phyloP scores from a whole-genome alignment of 2,329 filamentous ascomycete species.

The Aspergillus sp. region DNA sequence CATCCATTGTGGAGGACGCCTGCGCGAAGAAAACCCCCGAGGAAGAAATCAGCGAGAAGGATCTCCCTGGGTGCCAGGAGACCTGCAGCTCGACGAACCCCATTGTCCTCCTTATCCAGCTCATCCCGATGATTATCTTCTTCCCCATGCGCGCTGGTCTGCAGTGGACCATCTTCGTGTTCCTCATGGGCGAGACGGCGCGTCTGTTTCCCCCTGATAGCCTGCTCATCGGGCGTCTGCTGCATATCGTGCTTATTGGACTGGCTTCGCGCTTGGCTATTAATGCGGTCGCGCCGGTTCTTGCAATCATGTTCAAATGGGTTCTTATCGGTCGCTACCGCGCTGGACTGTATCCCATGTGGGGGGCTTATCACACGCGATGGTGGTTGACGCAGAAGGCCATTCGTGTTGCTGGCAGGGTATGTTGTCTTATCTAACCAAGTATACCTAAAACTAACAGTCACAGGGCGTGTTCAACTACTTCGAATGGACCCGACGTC shows the following conservation, averaged over 20 bases:
- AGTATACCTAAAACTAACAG: not conserved
- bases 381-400: conserved; percentile 62
- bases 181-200: conserved; percentile 37
- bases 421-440: conserved; percentile 11
- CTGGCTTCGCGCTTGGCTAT: conserved; percentile 43
- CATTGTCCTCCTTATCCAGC: conserved; percentile 51
- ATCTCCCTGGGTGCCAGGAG: conserved; percentile 29
- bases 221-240: conserved; percentile 46
- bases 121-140: conserved; percentile 51
- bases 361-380: conserved; percentile 57
- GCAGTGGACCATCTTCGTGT: conserved; percentile 56
- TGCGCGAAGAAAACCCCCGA: not conserved
- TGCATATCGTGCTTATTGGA: conserved; percentile 51
- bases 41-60: not conserved
- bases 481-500: conserved; percentile 35
- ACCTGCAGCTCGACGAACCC: conserved; percentile 50
- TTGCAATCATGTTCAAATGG: conserved; percentile 57
- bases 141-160: conserved; percentile 54
- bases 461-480: conserved; percentile 2
- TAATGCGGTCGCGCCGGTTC: conserved; percentile 43
- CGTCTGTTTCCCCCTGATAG: conserved; percentile 42
- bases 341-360: conserved; percentile 60
- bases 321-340: conserved; percentile 54
- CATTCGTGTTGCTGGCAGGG: conserved; percentile 48
- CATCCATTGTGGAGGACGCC: conserved; percentile 18